Base-by-base conservation (phyloP, 2,329 filamentous ascomycete genomes). In the Xylariaceae sp. region DNA sequence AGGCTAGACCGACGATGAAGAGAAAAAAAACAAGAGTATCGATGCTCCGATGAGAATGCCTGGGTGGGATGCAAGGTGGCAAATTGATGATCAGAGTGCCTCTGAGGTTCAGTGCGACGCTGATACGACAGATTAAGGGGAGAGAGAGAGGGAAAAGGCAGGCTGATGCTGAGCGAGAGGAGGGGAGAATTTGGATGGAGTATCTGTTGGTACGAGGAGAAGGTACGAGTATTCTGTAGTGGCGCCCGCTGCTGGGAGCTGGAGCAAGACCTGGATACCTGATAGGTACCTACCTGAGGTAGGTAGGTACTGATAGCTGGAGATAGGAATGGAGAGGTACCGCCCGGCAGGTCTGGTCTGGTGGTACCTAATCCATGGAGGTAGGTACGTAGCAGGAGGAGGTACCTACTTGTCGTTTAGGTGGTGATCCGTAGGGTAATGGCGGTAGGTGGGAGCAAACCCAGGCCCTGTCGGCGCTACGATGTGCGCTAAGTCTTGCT, bases 51-150 rank as follows among this genome's bases (percentile, higher is more conserved):
- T 49, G 41, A n/a, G 41, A 13, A 30, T 35, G 52, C 34, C 50
- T 39, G 55, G 34, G 51, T 41, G 55, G 53, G 57, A 59, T 53
- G 56, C 49, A 55, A 47, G 54, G 55, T 49, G 50, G 54, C 49
- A 51, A 56, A 53, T 45, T 51, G 60, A 49, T 50, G 50, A 53
- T 49, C 41, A 50, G 54, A 48, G 35, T 47, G 49, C 18, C 58
- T 55, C 53, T 39, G 37, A 59, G 57, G 55, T 60, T 57, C 59
- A 50, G 59, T 65, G 61, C 59, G 57, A 65, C 63, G 61, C 52
- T 64, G 61, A 53, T 58, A 57, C 48, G 23, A 48, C 55, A 62
- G 55, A 59, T 44, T 45, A 60, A 58, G 55, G 58, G 58, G 52
- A 54, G 52, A 51, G 30, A 49, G 13, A 49, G 18, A 23, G 35